Conservation (phyloP, 2,329 filamentous ascomycete species). For the Scytalidium lignicola region DNA sequence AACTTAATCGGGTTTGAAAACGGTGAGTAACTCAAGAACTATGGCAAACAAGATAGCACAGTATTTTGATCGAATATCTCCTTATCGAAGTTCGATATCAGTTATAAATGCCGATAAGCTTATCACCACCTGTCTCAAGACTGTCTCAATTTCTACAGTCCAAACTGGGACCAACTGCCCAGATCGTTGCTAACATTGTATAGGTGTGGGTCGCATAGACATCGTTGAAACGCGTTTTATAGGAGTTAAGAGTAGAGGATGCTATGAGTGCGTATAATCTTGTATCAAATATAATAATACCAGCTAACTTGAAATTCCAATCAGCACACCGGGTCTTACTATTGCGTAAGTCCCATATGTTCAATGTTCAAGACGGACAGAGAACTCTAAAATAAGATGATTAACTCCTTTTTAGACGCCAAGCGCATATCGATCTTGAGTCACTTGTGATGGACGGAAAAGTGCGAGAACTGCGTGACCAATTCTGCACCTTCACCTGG, state of each 20-base stretch:
- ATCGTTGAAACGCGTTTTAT: constrained; percentile 81
- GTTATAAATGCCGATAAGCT: too few species aligned
- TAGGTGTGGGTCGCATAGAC: constrained; percentile 66
- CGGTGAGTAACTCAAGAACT: constrained; percentile 34
- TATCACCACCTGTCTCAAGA: too few species aligned
- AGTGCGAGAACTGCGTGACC: constrained; percentile 64
- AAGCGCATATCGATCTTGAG: constrained; percentile 49
- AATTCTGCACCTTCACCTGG: constrained; percentile 63
- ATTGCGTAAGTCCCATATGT: not conserved
- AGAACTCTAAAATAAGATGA: not conserved
- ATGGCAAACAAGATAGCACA: too few species aligned
- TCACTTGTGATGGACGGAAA: constrained; percentile 65
- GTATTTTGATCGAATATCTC: too few species aligned
- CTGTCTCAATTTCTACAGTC: too few species aligned
- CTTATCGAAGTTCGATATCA: too few species aligned
- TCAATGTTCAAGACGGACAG: too few species aligned
- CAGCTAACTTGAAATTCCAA: not conserved
- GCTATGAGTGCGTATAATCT: constrained; percentile 54
- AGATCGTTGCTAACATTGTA: too few species aligned
- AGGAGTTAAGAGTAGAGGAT: constrained; percentile 74
- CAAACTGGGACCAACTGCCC: too few species aligned
- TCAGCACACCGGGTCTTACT: constrained; percentile 22
- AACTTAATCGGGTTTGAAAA: constrained; percentile 68
- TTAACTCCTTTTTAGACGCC: constrained; percentile 5
- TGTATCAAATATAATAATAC: not conserved